Conservation (phyloP, 2,329 filamentous ascomycete species). For the Diaporthe sp. region DNA sequence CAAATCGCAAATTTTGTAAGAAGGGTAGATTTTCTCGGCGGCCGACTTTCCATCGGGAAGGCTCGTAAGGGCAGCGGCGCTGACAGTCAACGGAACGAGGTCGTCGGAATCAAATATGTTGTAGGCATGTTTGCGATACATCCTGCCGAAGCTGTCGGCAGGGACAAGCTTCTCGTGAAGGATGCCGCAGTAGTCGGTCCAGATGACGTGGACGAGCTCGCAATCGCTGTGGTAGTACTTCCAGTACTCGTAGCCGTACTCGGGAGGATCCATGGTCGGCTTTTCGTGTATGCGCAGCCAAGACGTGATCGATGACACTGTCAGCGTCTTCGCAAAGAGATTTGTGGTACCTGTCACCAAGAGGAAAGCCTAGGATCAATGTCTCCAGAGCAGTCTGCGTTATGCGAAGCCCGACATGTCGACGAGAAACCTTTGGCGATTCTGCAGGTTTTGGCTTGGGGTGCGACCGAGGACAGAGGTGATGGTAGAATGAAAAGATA, state of each 20-base stretch:
- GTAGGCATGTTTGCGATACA: neutral
- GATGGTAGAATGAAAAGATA: neutral
- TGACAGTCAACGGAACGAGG: neutral
- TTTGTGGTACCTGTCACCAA: rapidly evolving
- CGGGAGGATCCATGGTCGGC: neutral
- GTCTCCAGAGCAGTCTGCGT: neutral
- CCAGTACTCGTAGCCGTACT: neutral
- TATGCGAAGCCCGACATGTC: neutral
- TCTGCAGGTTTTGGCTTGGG: too few relatives aligned
- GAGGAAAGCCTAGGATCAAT: too few relatives aligned
- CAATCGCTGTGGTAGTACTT: constrained; percentile 1
- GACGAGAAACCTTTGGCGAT: neutral
- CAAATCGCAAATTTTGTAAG: neutral
- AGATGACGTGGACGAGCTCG: constrained; percentile 11
- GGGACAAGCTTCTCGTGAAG: constrained; percentile 1
- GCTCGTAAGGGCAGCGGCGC: neutral
- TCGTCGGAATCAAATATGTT: neutral
- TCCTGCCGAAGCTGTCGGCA: neutral
- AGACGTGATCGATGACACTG: neutral
- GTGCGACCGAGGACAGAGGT: too few relatives aligned
- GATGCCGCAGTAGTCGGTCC: constrained; percentile 4
- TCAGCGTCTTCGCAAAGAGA: neutral
- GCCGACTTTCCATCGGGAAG: neutral
- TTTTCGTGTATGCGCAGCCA: neutral
- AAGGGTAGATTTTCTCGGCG: neutral